Conservation (phyloP, 2,329 filamentous ascomycete genomes). For the Ceratocystis huliohia region DNA sequence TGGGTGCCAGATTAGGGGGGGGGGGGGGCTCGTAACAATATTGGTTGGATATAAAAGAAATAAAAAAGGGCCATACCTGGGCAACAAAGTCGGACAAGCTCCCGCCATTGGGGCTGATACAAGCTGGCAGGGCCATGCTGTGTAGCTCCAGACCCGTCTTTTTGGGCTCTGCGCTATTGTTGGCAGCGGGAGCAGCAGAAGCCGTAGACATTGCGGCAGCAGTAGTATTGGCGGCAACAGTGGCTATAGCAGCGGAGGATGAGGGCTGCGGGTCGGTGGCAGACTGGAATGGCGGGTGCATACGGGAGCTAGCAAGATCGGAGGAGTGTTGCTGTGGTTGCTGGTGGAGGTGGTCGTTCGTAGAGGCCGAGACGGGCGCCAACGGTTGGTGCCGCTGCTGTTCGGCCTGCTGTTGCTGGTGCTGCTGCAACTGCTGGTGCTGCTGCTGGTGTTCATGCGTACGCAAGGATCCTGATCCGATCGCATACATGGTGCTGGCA, state of each 20-base stretch:
- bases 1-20: background rate
- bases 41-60: background rate
- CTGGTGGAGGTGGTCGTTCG: constrained; percentile 4
- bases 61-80: constrained; percentile 42
- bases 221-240: background rate
- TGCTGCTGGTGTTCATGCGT: background rate
- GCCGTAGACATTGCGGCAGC: background rate
- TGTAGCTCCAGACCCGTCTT: constrained; percentile 38
- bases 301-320: background rate
- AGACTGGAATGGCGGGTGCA: background rate
- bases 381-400: background rate
- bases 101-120: constrained; percentile 63
- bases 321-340: constrained; percentile 15
- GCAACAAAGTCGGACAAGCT: constrained; percentile 74
- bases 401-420: constrained; percentile 1
- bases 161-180: constrained; percentile 8
- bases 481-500: background rate
- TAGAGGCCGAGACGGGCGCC: background rate
- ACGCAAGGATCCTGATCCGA: background rate
- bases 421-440: background rate
- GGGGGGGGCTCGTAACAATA: background rate
- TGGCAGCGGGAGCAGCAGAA: background rate
- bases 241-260: constrained; percentile 11
- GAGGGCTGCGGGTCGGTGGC: background rate
- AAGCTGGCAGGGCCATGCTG: constrained; percentile 58